Base-by-base conservation (phyloP, 2,329 filamentous ascomycete genomes). In the Fusarium torreyae region DNA sequence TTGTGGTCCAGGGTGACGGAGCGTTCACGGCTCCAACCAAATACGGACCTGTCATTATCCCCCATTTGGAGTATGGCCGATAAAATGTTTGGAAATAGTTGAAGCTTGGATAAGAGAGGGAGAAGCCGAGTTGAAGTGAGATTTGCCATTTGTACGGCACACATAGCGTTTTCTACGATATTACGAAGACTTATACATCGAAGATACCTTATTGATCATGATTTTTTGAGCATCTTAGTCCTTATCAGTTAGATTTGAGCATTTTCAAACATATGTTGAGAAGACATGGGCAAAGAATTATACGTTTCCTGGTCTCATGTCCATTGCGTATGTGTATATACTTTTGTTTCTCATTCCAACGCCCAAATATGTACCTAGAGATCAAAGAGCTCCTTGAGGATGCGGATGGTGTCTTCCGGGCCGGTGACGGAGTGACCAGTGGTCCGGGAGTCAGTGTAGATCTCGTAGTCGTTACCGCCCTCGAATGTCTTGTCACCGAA, bases 401-500 rank as follows among this genome's bases (percentile, higher is more conserved):
- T 86, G 73, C 83, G 87, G 75, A 92, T 89, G 45, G 94, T 98
- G 76, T 98, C 94, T 59, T 94, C 91, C 8, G 95, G 95, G 42
- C 86, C 88, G 71, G 85, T 89, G 70, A 98, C 96, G 26, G 90
- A 85, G 82, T 99, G 96, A 3, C 96, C 96, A 63, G 92, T 90
- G 36, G 93, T 97, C 76, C 95, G 87, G 56, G 87, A 77, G 79
- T 98, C 95, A 71, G 83, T 85, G 81, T 91, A 98, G 78, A 99
- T 98, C 85, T 98, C 95, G 79, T 91, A 95, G 82, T 99, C 96
- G 80, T 98, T 99, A 66, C 96, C 96, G 69, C 96, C 95, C 79
- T 91, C 82, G 78, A 89, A 90, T 26, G 93, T 93, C 90, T 98
- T 99, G 87, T 99, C 96, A 71, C 96, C 96, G 76, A 98, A 99